Percentiles rank a stretch among this genome's conserved stretches.
Conservation (phyloP, 2,329 filamentous ascomycete genomes). For the Microcera coccophila region DNA sequence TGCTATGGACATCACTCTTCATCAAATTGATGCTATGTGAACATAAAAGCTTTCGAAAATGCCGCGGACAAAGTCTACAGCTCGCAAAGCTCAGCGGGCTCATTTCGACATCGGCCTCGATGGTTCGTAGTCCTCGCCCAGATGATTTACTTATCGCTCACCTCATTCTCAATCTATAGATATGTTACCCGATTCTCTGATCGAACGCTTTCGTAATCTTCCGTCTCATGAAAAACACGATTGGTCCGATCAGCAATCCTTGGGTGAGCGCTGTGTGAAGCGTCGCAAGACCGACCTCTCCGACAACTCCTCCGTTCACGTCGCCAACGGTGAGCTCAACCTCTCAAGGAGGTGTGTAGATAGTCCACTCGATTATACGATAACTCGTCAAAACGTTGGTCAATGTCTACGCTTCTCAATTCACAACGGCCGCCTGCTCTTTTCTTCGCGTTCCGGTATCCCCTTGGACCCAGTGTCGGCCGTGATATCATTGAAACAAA, state of each 20-base stretch:
- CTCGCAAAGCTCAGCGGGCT: slow-evolving; percentile 1
- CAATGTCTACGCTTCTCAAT: slow-evolving; percentile 18
- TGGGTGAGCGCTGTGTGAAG: slow-evolving; percentile 25
- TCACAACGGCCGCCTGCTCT: slow-evolving; percentile 10
- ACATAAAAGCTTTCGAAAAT: slow-evolving; percentile 6
- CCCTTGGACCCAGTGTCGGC: slow-evolving; percentile 6
- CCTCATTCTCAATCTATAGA: slow-evolving; percentile 16
- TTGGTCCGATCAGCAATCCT: slow-evolving; percentile 6
- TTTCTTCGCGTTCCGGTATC: slow-evolving; percentile 14
- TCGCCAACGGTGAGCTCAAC: slow-evolving; percentile 23
- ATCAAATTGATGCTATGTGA: no score
- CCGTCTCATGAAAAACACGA: slow-evolving; percentile 12
- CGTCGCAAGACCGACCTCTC: slow-evolving; percentile 28
- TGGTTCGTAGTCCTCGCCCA: slow-evolving; percentile 20
- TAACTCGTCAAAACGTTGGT: slow-evolving; percentile 18
- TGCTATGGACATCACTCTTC: no score
- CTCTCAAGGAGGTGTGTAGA: slow-evolving; percentile 26
- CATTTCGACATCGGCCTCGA: slow-evolving; percentile 19
- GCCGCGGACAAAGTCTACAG: slow-evolving; percentile 7
- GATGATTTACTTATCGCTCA: not conserved
- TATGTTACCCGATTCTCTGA: slow-evolving; percentile 20
- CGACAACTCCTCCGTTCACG: slow-evolving; percentile 19
- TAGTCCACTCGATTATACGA: slow-evolving; percentile 5
- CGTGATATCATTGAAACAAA: slow-evolving; percentile 19
- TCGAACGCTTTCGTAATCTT: slow-evolving; percentile 21